These are phyloP conservation scores for Filobasidium wieringae DNA, from an alignment of 768 basidiomycete species.

Conservation along the genomic window DNA sequence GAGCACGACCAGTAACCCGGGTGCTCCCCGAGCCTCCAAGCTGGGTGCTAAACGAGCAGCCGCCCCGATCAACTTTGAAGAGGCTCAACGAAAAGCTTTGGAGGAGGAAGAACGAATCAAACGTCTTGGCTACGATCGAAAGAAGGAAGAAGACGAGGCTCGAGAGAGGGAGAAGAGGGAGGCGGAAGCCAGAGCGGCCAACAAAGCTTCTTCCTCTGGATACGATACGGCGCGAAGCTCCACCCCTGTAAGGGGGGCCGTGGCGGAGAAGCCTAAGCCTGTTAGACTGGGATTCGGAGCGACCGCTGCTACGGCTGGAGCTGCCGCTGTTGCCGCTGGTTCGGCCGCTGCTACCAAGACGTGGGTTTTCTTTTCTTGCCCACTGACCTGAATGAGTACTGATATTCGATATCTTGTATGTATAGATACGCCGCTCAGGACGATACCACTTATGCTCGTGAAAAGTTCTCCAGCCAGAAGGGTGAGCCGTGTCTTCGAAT, in stretches of 20 bases:
- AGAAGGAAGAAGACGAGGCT: slow-evolving; percentile 72
- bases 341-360: neutral
- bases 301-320: slow-evolving; percentile 21
- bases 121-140: slow-evolving; percentile 80
- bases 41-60: slow-evolving; percentile 81
- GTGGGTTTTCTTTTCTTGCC: neutral
- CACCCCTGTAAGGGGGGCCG: slow-evolving; percentile 14
- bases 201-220: slow-evolving; percentile 35
- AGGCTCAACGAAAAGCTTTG: slow-evolving; percentile 75
- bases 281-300: slow-evolving; percentile 34
- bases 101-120: slow-evolving; percentile 89
- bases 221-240: slow-evolving; percentile 21
- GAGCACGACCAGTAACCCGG: slow-evolving; percentile 44
- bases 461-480: slow-evolving; percentile 85
- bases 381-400: neutral
- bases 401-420: neutral
- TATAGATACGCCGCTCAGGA: slow-evolving; percentile 43
- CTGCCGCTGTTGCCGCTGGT: neutral
- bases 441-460: slow-evolving; percentile 65
- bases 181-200: slow-evolving; percentile 30
- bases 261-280: slow-evolving; percentile 19
- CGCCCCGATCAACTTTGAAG: slow-evolving; percentile 76
- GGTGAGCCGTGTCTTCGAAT: slow-evolving; percentile 23
- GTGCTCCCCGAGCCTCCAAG: slow-evolving; percentile 49
- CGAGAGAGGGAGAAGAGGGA: slow-evolving; percentile 52